phyloP scores from a whole-genome alignment of 2,329 filamentous ascomycete species.

The Apiospora rasikravindrae region DNA sequence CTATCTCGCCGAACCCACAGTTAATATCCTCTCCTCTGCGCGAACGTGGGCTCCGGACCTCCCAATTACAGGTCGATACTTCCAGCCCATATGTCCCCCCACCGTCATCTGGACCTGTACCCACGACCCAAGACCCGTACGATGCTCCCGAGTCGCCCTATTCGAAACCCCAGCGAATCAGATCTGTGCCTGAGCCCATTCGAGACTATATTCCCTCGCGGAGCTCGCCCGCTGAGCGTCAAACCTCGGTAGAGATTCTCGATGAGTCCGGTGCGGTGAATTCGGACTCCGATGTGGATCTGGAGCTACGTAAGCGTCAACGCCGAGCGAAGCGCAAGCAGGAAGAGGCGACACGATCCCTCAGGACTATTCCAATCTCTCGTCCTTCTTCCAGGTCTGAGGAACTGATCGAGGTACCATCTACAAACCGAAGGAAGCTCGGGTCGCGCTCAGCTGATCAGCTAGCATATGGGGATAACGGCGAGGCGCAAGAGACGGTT shows the following conservation, averaged over 20 bases:
- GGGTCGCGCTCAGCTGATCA: neutral
- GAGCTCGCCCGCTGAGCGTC: neutral
- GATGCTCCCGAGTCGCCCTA: constrained; percentile 21
- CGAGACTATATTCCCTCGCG: constrained; percentile 33
- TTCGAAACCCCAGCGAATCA: constrained; percentile 3
- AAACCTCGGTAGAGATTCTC: constrained; percentile 24
- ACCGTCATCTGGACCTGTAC: neutral
- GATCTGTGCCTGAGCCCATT: constrained; percentile 32
- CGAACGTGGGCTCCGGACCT: constrained; percentile 52
- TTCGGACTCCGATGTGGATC: constrained; percentile 17
- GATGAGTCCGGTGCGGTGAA: constrained; percentile 23
- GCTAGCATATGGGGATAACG: neutral
- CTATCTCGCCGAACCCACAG: constrained; percentile 51
- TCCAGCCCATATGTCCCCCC: constrained; percentile 46
- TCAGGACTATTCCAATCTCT: neutral
- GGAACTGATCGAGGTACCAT: constrained; percentile 20
- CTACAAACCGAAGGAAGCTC: constrained; percentile 3
- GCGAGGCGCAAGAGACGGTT: constrained; percentile 1
- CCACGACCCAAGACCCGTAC: neutral
- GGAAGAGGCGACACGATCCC: constrained; percentile 4
- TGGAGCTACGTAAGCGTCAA: neutral
- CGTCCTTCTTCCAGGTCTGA: neutral
- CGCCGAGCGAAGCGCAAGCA: constrained; percentile 7
- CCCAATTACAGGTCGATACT: constrained; percentile 45
- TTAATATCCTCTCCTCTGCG: constrained; percentile 55